Percentiles rank a stretch among this genome's conserved stretches.
These are phyloP conservation scores for Leccinum fuscescens DNA, from an alignment of 1,284 basidiomycete genomes.

Conservation along the genomic window DNA sequence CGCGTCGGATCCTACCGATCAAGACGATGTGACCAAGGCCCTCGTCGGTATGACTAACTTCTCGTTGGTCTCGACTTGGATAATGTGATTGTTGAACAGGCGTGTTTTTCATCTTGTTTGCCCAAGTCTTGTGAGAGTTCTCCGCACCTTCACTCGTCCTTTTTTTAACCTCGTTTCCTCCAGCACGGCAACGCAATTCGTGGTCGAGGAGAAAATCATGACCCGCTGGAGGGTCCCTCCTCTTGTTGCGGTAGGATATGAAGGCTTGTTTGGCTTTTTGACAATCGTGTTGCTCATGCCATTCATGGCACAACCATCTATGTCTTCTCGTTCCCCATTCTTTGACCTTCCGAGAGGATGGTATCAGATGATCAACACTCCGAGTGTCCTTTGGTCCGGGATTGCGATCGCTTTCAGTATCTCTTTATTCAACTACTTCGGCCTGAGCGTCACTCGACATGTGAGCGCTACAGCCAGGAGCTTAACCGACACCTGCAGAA, in stretches of 20 bases:
- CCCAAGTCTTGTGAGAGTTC: conserved; percentile 86
- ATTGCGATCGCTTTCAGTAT: conserved; percentile 83
- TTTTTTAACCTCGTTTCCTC: conserved; percentile 19
- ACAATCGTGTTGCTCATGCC: conserved; percentile 78
- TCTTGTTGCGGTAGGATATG: conserved; percentile 91
- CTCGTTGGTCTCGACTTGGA: conserved; percentile 3
- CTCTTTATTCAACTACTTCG: conserved; percentile 95
- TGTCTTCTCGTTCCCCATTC: conserved; percentile 65
- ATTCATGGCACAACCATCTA: conserved; percentile 60
- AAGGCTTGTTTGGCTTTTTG: conserved; percentile 88
- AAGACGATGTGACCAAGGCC: conserved; percentile 61
- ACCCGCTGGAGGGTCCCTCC: conserved; percentile 84
- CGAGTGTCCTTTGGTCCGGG: conserved; percentile 75
- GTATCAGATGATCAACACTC: conserved; percentile 82
- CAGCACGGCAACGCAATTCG: conserved; percentile 88
- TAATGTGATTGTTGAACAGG: conserved; percentile 42
- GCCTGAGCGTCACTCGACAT: conserved; percentile 87
- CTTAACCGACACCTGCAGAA: conserved; percentile 94
- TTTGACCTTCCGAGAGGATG: conserved; percentile 92
- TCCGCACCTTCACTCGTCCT: conserved; percentile 12
- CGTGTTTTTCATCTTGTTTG: conserved; percentile 89
- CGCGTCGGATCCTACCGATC: conserved; percentile 44
- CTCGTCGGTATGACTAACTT: conserved; percentile 54
- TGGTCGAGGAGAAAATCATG: conserved; percentile 89
- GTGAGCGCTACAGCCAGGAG: conserved; percentile 88